A percentile compares a stretch with the other conserved stretches of the same genome.
phyloP scores from a whole-genome alignment of 768 basidiomycete genomes.

The Psilocybe subaeruginosa region DNA sequence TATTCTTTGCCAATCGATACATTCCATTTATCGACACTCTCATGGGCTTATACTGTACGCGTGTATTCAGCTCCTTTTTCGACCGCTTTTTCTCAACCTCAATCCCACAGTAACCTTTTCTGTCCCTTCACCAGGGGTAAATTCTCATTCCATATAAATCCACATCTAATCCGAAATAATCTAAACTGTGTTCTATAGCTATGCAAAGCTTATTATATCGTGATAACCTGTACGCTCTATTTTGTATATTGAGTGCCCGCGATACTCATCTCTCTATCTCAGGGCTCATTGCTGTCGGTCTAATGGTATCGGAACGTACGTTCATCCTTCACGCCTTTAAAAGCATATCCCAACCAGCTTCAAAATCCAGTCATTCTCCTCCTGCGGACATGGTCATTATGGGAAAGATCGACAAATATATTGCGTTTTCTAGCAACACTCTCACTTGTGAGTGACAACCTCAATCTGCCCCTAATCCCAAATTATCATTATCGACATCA shows the following conservation, averaged over 20 bases:
- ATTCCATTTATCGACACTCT: constrained; percentile 20
- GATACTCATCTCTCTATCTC: neutral
- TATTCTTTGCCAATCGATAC: constrained; percentile 22
- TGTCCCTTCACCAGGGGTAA: neutral
- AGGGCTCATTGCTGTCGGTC: constrained; percentile 13
- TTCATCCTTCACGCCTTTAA: neutral
- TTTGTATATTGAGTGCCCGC: neutral
- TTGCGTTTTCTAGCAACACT: constrained; percentile 4
- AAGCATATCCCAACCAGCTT: neutral
- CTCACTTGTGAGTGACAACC: constrained; percentile 6
- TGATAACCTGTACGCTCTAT: constrained; percentile 5
- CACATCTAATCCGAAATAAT: no score
- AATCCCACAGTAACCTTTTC: neutral
- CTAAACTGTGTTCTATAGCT: neutral
- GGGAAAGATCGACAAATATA: constrained; percentile 7
- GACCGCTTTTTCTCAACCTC: neutral
- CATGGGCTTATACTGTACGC: constrained; percentile 19
- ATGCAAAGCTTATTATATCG: constrained; percentile 7
- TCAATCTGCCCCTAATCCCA: no score
- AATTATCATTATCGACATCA: no score
- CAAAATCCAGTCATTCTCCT: constrained; percentile 16
- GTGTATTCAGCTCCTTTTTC: neutral
- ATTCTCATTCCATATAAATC: neutral
- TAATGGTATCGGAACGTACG: constrained; percentile 19
- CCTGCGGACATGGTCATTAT: constrained; percentile 20